Evolutionary conservation across 441 rosid species (phyloP).

Genomic region (Populus hybrid): DNA sequence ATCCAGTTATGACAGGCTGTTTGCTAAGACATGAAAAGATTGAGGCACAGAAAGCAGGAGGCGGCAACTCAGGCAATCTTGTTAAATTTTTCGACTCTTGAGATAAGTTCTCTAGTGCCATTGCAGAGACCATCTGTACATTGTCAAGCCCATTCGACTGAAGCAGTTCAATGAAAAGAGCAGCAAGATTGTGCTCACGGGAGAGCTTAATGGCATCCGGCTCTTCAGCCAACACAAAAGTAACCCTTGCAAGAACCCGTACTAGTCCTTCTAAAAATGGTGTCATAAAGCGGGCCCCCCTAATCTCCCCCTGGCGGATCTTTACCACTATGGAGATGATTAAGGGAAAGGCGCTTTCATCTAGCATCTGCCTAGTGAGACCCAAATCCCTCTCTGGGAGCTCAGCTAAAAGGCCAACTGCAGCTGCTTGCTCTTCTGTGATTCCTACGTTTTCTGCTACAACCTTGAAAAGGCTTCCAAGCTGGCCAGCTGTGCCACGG

Average conservation of each 20-base stretch:
- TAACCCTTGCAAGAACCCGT: slow-evolving; percentile 75
- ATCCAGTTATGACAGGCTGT: slow-evolving; percentile 62
- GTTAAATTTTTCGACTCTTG: slow-evolving; percentile 67
- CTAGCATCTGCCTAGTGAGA: slow-evolving; percentile 78
- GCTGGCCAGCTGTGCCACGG: slow-evolving; percentile 82
- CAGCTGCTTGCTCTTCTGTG: slow-evolving; percentile 90
- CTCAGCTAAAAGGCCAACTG: slow-evolving; percentile 85
- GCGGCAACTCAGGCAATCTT: slow-evolving; percentile 64
- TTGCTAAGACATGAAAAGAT: slow-evolving; percentile 74
- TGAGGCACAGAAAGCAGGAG: slow-evolving; percentile 50
- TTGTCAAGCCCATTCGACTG: slow-evolving; percentile 75
- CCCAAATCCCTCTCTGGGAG: slow-evolving; percentile 89
- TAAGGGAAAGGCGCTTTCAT: slow-evolving; percentile 59
- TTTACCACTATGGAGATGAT: slow-evolving; percentile 51
- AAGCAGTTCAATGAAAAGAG: slow-evolving; percentile 64
- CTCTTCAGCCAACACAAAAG: slow-evolving; percentile 69
- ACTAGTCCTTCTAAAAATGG: slow-evolving; percentile 86
- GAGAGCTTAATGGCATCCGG: slow-evolving; percentile 59
- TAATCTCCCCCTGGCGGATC: slow-evolving; percentile 72
- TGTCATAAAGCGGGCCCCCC: slow-evolving; percentile 71
- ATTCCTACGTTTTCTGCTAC: slow-evolving; percentile 70
- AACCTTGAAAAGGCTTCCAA: slow-evolving; percentile 64
- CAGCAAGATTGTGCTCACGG: slow-evolving; percentile 63
- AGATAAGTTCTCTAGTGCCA: slow-evolving; percentile 86
- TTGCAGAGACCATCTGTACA: slow-evolving; percentile 85